phyloP scores from a whole-genome alignment of 768 basidiomycete species.

The Exsudoporus frostii region DNA sequence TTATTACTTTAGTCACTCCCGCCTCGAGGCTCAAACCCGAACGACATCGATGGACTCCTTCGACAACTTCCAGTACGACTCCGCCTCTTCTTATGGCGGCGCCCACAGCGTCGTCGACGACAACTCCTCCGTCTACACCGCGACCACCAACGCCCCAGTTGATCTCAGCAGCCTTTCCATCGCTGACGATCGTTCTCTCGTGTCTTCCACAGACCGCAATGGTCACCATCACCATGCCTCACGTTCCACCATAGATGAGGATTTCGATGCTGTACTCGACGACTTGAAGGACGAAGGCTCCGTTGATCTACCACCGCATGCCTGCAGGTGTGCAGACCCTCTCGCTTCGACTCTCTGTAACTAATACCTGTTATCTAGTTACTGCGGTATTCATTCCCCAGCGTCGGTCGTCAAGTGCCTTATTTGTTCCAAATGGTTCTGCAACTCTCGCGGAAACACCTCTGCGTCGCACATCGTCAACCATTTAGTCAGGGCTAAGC shows the following conservation, averaged over 20 bases:
- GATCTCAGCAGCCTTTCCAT: slow-evolving; percentile 70
- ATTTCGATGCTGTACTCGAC: slow-evolving; percentile 86
- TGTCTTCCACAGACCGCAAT: slow-evolving; percentile 38
- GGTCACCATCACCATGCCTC: slow-evolving; percentile 36
- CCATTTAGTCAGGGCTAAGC: slow-evolving; percentile 97
- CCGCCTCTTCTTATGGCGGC: slow-evolving; percentile 75
- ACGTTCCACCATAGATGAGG: slow-evolving; percentile 59
- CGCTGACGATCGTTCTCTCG: slow-evolving; percentile 55
- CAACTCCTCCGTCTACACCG: slow-evolving; percentile 77
- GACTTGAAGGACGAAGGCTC: slow-evolving; percentile 80
- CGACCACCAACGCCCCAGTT: slow-evolving; percentile 56
- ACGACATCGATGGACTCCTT: slow-evolving; percentile 66
- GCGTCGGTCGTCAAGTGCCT: slow-evolving; percentile 96
- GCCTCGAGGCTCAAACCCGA: slow-evolving; percentile 5
- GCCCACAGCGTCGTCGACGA: slow-evolving; percentile 71
- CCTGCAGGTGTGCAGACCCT: slow-evolving; percentile 74
- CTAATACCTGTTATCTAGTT: slow-evolving; percentile 47
- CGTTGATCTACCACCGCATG: slow-evolving; percentile 85
- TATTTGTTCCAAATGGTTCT: slow-evolving; percentile 94
- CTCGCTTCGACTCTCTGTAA: slow-evolving; percentile 1
- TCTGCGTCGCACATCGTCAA: slow-evolving; percentile 99
- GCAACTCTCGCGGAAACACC: slow-evolving; percentile 96
- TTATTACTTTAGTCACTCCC: background rate
- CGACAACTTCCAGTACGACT: slow-evolving; percentile 84
- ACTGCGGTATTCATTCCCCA: slow-evolving; percentile 97